Evolutionary conservation across 805 yeast genomes (phyloP).

Genomic region (Lachancea fermentati): DNA sequence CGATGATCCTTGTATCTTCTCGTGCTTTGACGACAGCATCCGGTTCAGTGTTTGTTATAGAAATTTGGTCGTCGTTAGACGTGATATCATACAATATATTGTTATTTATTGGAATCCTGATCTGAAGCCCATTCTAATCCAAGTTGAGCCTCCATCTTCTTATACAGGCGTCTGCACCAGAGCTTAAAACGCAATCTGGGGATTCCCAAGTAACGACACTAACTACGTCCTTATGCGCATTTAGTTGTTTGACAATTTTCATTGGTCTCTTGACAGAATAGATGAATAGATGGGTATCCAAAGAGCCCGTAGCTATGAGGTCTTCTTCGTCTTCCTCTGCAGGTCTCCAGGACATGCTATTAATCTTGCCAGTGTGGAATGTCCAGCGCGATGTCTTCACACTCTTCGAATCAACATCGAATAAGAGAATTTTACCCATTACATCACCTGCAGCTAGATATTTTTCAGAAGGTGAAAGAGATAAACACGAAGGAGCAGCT

Average conservation of each 20-base stretch:
- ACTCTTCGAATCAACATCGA: slow-evolving; percentile 45
- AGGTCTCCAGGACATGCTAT: slow-evolving; percentile 66
- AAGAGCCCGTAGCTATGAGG: slow-evolving; percentile 69
- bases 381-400: slow-evolving; percentile 89
- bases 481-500: slow-evolving; percentile 55
- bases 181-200: slow-evolving; percentile 46
- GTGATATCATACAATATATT: too few species aligned
- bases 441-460: slow-evolving; percentile 80
- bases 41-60: too few species aligned
- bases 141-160: slow-evolving; percentile 56
- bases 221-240: slow-evolving; percentile 89
- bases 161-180: slow-evolving; percentile 77
- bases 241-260: slow-evolving; percentile 63
- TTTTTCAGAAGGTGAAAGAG: slow-evolving; percentile 65
- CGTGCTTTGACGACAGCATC: too few species aligned
- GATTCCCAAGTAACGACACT: slow-evolving; percentile 66
- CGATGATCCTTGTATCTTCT: too few species aligned
- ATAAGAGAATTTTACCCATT: slow-evolving; percentile 80
- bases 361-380: slow-evolving; percentile 82
- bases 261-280: slow-evolving; percentile 77
- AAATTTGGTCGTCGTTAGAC: too few species aligned
- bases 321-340: slow-evolving; percentile 48
- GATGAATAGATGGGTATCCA: slow-evolving; percentile 75
- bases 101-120: not conserved
- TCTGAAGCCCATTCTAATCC: not conserved